These are phyloP conservation scores for Conoideocrella luteorostrata DNA, from an alignment of 2,329 filamentous ascomycete genomes.

Conservation along the genomic window DNA sequence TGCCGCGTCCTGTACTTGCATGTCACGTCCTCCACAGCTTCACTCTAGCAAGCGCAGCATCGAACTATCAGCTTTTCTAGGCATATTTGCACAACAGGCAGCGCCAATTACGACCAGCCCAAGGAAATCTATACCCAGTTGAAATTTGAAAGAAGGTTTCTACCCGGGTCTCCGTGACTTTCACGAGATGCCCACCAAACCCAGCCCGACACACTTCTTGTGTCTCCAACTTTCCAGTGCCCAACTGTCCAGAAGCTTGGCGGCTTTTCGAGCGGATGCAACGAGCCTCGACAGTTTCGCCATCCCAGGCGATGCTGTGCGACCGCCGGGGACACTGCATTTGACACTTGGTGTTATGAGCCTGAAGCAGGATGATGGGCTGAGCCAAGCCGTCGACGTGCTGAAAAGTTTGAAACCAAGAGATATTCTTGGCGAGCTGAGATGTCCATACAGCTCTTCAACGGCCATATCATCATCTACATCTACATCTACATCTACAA, in stretches of 20 bases:
- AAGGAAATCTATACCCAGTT: no score
- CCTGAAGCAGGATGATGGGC: slow-evolving; percentile 46
- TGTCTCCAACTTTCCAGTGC: slow-evolving; percentile 65
- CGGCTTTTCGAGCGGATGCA: slow-evolving; percentile 55
- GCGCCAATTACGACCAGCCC: no score
- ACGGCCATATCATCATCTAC: no score
- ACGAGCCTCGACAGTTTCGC: slow-evolving; percentile 35
- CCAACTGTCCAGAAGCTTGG: slow-evolving; percentile 58
- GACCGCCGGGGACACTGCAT: slow-evolving; percentile 76
- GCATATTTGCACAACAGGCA: no score
- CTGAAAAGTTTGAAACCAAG: slow-evolving; percentile 31
- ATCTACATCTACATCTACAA: no score
- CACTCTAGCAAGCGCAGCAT: no score
- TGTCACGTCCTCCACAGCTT: no score
- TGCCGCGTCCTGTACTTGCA: no score
- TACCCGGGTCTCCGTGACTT: no score
- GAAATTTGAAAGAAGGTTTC: no score
- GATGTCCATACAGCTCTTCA: no score
- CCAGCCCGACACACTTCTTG: slow-evolving; percentile 64
- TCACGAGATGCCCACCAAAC: slow-evolving; percentile 28
- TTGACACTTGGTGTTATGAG: slow-evolving; percentile 84
- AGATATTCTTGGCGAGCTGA: slow-evolving; percentile 31
- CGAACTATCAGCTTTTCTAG: no score
- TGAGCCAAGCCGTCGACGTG: slow-evolving; percentile 35
- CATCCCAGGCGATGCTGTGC: slow-evolving; percentile 60